These are phyloP conservation scores for Hortiboletus campestris DNA, from an alignment of 768 basidiomycete species.

Conservation along the genomic window DNA sequence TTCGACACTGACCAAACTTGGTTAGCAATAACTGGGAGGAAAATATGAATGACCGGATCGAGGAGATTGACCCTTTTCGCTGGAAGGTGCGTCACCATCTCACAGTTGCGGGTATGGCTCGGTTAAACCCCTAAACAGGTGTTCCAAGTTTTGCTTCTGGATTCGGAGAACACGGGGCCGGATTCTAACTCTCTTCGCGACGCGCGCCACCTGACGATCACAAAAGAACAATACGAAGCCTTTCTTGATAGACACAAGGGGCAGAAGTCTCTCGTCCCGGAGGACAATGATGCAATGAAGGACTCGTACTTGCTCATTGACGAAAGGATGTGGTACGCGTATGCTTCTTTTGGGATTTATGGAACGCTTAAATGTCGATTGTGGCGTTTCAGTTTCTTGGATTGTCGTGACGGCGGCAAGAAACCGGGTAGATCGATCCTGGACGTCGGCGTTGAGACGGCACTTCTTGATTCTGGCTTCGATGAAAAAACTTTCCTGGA, in stretches of 20 bases:
- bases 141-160: constrained; percentile 30
- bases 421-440: constrained; percentile 16
- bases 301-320: constrained; percentile 39
- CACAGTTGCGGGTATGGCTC: background rate
- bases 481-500: constrained; percentile 11
- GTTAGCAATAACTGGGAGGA: constrained; percentile 34
- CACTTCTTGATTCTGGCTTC: constrained; percentile 16
- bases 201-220: constrained; percentile 27
- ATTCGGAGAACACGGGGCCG: constrained; percentile 29
- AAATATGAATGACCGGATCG: constrained; percentile 35
- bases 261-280: constrained; percentile 33
- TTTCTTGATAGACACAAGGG: constrained; percentile 32
- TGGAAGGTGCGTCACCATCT: constrained; percentile 33
- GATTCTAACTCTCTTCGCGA: constrained; percentile 28
- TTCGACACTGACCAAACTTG: background rate
- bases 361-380: background rate
- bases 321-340: constrained; percentile 35
- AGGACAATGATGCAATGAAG: constrained; percentile 38
- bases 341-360: background rate
- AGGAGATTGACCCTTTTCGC: constrained; percentile 26
- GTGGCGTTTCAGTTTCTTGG: constrained; percentile 24
- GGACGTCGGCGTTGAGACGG: constrained; percentile 14
- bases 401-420: constrained; percentile 34
- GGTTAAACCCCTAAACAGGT: constrained; percentile 15
- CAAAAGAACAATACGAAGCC: constrained; percentile 31